Evolutionary conservation across 1,284 basidiomycete genomes (phyloP).

Genomic region (Earliella scabrosa): DNA sequence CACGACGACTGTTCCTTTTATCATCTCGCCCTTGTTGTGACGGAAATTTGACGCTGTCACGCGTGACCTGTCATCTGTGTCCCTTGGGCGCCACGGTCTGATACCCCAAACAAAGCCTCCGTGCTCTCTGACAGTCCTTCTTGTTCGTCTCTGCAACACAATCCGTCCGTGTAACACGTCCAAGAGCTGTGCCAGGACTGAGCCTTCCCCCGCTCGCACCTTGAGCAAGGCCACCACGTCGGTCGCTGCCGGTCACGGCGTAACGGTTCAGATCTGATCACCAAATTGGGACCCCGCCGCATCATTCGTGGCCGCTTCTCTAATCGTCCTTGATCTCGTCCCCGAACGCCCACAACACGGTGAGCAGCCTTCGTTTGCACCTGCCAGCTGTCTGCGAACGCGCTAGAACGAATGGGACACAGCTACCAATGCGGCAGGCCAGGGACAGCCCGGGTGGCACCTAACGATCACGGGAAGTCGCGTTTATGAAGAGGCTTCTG

Average conservation of each 20-base stretch:
- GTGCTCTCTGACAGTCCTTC: neutral
- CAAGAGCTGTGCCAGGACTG: neutral
- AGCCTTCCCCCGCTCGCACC: no score
- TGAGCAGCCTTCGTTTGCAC: neutral
- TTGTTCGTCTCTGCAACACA: neutral
- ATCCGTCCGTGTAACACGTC: neutral
- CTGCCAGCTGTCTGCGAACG: neutral
- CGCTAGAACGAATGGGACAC: neutral
- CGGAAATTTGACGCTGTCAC: conserved; percentile 41
- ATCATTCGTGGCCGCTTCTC: conserved; percentile 12
- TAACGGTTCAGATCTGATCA: conserved; percentile 22
- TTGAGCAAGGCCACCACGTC: neutral
- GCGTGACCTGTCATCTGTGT: conserved; percentile 37
- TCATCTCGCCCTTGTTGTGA: conserved; percentile 41
- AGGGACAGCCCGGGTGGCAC: neutral
- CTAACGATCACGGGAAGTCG: conserved; percentile 12
- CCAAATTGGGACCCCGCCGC: conserved; percentile 17
- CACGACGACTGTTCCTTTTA: conserved; percentile 43
- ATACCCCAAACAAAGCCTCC: conserved; percentile 9
- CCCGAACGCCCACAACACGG: neutral
- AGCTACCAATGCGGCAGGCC: neutral
- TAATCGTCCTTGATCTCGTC: neutral
- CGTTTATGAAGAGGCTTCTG: conserved; percentile 11
- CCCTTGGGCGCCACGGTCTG: conserved; percentile 10
- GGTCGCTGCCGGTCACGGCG: conserved; percentile 12